Base-by-base conservation (phyloP, 192 early-diverging fungal species). In the Coemansia sp. region DNA sequence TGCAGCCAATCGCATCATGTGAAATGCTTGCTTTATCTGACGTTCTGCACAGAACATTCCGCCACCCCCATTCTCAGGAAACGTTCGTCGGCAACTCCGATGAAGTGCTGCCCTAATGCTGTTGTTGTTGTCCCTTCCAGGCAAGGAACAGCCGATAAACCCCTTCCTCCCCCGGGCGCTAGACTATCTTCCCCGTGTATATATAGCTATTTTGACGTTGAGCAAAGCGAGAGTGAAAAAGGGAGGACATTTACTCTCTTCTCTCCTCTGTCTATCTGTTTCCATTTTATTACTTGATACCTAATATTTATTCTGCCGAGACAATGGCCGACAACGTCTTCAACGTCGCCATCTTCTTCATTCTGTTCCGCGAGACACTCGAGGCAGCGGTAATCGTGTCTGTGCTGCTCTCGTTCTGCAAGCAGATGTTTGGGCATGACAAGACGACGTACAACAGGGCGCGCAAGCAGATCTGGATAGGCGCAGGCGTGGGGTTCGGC, bases 341-440 rank as follows among this genome's bases (percentile, higher is more conserved):
- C 64, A 78, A 82, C 22, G 82, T 85, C 0, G 82, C 88, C 31
- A 84, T 87, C 27, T 91, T 93, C 70, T 89, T 92, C 61, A 88
- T 92, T 11, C 31, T 91, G 25, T 84, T 93, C 67, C 75, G 91
- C 58, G 92, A 96, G 82, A 88, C 92, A 28, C 82, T 90, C 15
- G 95, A 97, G 81, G 92, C 90, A 4, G 87, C 87, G 20, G 86
- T 97, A 61, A 88, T 97, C 68, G 77, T 97, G 55, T 88, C 89
- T n/a, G 92, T 97, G 19, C 71, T 95, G 14, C 82, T 94, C 25
- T 74, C 91, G 22, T 94, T 94, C 79, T 69, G 90, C 68, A 59
- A 75, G 25, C 86, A 88, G 62, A 82, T 89, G 61, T 83, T 92
- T 57, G 67, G 76, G 15, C 61, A 75, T 42, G 74, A 87, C 61